Evolutionary conservation across 768 basidiomycete genomes (phyloP).

Genomic region (Sporobolomyces phaffii): DNA sequence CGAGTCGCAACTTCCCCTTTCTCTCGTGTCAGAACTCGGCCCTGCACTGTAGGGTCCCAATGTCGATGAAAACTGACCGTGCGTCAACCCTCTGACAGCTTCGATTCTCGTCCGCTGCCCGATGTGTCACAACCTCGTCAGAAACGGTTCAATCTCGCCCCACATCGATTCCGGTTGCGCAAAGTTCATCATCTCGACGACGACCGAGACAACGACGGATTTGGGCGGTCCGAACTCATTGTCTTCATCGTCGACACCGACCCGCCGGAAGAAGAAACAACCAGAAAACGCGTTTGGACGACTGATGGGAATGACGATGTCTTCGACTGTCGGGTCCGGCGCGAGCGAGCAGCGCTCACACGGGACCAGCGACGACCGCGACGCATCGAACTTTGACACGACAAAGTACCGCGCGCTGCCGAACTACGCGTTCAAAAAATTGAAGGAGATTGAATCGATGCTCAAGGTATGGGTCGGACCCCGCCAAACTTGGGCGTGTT

Average conservation of each 20-base stretch:
- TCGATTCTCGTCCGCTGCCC: slow-evolving; percentile 22
- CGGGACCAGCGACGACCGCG: not conserved
- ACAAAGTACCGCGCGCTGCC: slow-evolving; percentile 5
- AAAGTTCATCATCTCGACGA: not conserved
- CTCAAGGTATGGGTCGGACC: slow-evolving; percentile 6
- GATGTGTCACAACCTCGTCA: slow-evolving; percentile 5
- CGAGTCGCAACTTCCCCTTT: not conserved
- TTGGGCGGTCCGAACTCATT: too few species aligned
- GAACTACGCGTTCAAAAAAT: slow-evolving; percentile 4
- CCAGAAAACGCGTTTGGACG: not conserved
- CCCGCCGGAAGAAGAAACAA: too few species aligned
- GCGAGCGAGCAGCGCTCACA: too few species aligned
- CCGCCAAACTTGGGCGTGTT: too few species aligned
- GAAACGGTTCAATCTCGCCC: slow-evolving; percentile 2
- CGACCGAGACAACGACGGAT: too few species aligned
- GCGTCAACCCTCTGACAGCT: too few species aligned
- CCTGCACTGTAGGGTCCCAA: too few species aligned
- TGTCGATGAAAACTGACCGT: too few species aligned
- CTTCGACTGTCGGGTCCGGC: not conserved
- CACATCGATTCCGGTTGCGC: slow-evolving; percentile 16
- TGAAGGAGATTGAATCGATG: slow-evolving; percentile 1
- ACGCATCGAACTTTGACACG: slow-evolving; percentile 1
- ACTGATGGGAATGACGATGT: slow-evolving; percentile 2
- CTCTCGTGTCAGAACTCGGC: too few species aligned
- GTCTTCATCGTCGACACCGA: too few species aligned